Conservation (phyloP, 2,329 filamentous ascomycete genomes). For the Coniochaeta prunicola region DNA sequence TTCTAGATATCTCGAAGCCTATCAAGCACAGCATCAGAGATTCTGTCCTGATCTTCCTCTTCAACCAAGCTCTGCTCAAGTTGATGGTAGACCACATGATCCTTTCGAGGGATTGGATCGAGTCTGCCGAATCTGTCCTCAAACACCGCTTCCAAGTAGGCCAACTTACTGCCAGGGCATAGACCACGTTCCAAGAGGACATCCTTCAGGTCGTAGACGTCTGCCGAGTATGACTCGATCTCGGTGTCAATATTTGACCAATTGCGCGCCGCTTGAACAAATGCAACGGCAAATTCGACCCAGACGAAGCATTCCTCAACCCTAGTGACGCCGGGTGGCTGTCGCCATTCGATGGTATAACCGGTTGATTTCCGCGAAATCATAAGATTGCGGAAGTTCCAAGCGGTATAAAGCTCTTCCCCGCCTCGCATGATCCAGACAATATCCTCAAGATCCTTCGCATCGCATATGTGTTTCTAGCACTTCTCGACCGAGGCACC, state of each 20-base stretch:
- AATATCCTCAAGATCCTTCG: not conserved
- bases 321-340: not conserved
- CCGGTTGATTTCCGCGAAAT: not conserved
- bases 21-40: too few relatives aligned
- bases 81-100: too few relatives aligned
- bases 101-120: too few relatives aligned
- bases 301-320: not conserved
- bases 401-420: not conserved
- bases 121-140: not conserved
- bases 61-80: too few relatives aligned
- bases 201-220: not conserved
- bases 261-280: not conserved
- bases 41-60: too few relatives aligned
- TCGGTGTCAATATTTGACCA: not conserved
- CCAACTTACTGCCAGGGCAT: not conserved
- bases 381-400: not conserved
- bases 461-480: not conserved
- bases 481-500: not conserved
- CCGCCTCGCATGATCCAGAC: not conserved
- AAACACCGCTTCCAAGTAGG: not conserved
- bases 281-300: not conserved
- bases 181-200: not conserved
- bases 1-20: too few relatives aligned
- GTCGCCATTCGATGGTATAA: not conserved
- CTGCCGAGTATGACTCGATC: not conserved